Conservation (phyloP, 345 rosid genomes). For the Noccaea bulbosa region DNA sequence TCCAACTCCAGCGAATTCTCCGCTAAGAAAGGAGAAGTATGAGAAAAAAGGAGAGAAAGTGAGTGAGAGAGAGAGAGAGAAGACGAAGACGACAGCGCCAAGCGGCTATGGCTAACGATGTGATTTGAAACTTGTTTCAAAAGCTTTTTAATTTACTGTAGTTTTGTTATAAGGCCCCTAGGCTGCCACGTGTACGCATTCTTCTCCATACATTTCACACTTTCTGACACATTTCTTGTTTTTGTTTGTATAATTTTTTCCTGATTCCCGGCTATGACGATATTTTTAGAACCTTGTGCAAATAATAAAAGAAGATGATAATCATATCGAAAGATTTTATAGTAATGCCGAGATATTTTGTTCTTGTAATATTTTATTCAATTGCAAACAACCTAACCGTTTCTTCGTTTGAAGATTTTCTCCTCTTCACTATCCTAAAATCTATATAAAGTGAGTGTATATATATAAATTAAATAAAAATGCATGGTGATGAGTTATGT, state of each 20-base stretch:
- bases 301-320: background rate
- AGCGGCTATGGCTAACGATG: constrained; percentile 43
- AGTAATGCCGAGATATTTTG: constrained; percentile 35
- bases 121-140: constrained; percentile 30
- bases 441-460: background rate
- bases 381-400: background rate
- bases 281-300: constrained; percentile 9
- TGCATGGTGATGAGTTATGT: constrained; percentile 8
- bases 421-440: background rate
- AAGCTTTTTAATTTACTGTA: constrained; percentile 12
- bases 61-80: constrained; percentile 13
- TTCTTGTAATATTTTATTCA: background rate
- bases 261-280: constrained; percentile 3
- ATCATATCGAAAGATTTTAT: constrained; percentile 29
- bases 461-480: background rate
- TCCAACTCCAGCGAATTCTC: constrained; percentile 13
- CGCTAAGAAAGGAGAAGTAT: constrained; percentile 3
- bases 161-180: constrained; percentile 31
- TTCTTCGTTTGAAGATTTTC: background rate
- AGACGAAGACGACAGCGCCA: constrained; percentile 40
- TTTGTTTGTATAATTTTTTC: background rate
- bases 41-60: background rate
- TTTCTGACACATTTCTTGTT: background rate
- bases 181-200: constrained; percentile 34
- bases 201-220: constrained; percentile 31